These are phyloP conservation scores for Aspergillus sp. DNA, from an alignment of 2,329 filamentous ascomycete species.

Conservation along the genomic window DNA sequence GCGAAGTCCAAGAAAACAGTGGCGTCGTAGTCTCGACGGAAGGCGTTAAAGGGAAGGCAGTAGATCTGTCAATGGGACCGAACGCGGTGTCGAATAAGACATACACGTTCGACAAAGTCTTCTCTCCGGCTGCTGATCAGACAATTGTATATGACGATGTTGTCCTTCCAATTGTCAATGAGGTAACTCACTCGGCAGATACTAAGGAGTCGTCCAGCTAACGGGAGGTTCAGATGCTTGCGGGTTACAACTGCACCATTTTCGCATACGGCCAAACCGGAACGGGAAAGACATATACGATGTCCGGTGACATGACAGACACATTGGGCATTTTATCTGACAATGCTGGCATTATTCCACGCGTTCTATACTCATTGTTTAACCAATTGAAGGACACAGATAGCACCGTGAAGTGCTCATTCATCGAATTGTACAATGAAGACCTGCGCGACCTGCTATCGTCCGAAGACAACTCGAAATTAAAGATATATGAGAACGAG, in stretches of 20 bases:
- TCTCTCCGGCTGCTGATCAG: conserved; percentile 90
- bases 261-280: conserved; percentile 98
- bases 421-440: conserved; percentile 98
- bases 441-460: conserved; percentile 86
- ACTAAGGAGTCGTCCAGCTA: conserved; percentile 7
- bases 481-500: conserved; percentile 89
- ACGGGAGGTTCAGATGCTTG: conserved; percentile 61
- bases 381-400: conserved; percentile 76
- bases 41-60: conserved; percentile 74
- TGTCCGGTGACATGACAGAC: conserved; percentile 96
- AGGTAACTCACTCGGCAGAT: conserved; percentile 51
- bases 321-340: conserved; percentile 80
- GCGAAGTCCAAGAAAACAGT: conserved; percentile 90
- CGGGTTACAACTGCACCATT: conserved; percentile 95
- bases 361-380: conserved; percentile 81
- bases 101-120: conserved; percentile 95
- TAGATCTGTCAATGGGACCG: conserved; percentile 86
- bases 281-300: conserved; percentile 97
- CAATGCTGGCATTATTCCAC: conserved; percentile 88
- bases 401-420: conserved; percentile 91
- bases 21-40: conserved; percentile 84
- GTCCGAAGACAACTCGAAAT: conserved; percentile 69
- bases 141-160: conserved; percentile 92
- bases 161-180: conserved; percentile 83
- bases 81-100: conserved; percentile 92